phyloP scores from a whole-genome alignment of 768 basidiomycete genomes.

The Hydnomerulius pinastri region DNA sequence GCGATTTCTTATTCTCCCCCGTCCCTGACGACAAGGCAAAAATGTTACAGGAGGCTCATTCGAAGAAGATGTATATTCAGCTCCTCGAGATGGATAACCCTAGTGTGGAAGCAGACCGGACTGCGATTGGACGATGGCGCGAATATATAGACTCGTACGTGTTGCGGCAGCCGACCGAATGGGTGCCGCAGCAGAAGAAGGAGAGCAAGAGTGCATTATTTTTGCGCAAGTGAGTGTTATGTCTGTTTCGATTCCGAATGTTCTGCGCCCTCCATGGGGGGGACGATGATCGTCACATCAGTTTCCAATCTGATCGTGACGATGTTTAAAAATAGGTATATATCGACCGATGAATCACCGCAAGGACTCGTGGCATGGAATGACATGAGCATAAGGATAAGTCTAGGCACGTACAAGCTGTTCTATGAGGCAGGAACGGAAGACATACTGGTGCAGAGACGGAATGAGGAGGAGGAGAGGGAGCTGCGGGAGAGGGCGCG shows the following conservation, averaged over 20 bases:
- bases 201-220: conserved; percentile 45
- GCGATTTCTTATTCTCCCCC: conserved; percentile 11
- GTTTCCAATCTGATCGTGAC: conserved; percentile 28
- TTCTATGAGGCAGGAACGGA: conserved; percentile 69
- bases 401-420: conserved; percentile 63
- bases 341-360: conserved; percentile 38
- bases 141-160: conserved; percentile 77
- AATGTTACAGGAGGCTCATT: conserved; percentile 50
- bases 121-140: conserved; percentile 60
- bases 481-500: conserved; percentile 41
- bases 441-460: conserved; percentile 48
- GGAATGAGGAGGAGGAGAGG: conserved; percentile 35
- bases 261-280: too few relatives aligned
- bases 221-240: conserved; percentile 60
- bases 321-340: conserved; percentile 50
- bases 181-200: conserved; percentile 48
- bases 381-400: conserved; percentile 50
- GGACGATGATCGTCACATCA: conserved; percentile 13
- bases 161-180: conserved; percentile 70
- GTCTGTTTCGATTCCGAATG: conserved; percentile 6
- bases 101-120: conserved; percentile 57
- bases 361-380: conserved; percentile 14
- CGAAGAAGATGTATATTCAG: conserved; percentile 59
- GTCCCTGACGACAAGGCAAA: conserved; percentile 7
- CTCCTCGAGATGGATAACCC: conserved; percentile 65